phyloP scores from a whole-genome alignment of 177 flowering plant genomes.

The Vitis hybrid region DNA sequence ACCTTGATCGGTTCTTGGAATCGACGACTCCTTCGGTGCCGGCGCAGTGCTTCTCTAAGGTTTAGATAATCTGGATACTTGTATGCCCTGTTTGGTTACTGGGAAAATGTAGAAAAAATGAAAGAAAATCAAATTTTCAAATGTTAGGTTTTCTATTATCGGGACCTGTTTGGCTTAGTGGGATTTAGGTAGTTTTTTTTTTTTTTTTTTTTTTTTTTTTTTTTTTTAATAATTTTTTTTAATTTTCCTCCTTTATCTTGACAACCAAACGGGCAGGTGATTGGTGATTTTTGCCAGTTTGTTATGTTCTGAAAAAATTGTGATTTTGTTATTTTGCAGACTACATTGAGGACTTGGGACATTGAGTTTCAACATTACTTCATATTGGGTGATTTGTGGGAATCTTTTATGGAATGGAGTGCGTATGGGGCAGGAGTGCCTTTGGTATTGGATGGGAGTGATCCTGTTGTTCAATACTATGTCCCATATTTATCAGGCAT shows the following conservation, averaged over 20 bases:
- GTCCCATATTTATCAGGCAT: constrained; percentile 83
- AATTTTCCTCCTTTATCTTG: too few species aligned
- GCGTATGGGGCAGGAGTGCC: constrained; percentile 62
- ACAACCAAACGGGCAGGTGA: too few species aligned
- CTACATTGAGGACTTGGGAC: constrained; percentile 31
- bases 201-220: too few species aligned
- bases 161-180: not conserved
- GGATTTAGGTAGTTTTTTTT: too few species aligned
- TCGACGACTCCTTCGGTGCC: constrained; percentile 31
- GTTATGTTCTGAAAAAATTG: not conserved
- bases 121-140: not conserved
- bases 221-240: too few species aligned
- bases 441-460: constrained; percentile 53
- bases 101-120: not conserved
- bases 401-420: constrained; percentile 71
- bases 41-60: constrained; percentile 35
- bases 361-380: constrained; percentile 34
- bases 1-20: constrained; percentile 30
- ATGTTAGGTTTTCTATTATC: too few species aligned
- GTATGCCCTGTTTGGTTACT: not conserved
- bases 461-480: constrained; percentile 71
- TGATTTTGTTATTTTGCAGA: constrained; percentile 21
- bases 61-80: not conserved
- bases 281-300: not conserved
- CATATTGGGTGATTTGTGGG: constrained; percentile 38